Evolutionary conservation across 306 rosid species (phyloP).

Genomic region (Prunus davidiana): DNA sequence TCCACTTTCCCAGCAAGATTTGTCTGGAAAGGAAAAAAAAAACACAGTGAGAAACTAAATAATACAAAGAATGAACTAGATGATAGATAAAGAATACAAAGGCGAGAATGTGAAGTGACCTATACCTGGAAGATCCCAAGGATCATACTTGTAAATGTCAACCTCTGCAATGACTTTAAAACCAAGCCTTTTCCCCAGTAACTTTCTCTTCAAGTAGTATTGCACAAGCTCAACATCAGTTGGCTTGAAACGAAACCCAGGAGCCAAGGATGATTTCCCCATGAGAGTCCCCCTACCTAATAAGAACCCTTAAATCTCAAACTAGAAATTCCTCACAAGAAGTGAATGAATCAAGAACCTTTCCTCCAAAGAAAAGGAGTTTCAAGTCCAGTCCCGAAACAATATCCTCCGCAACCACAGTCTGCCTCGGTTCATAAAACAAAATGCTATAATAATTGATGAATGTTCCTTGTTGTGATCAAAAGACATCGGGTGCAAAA

Average conservation of each 20-base stretch:
- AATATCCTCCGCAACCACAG: conserved; percentile 39
- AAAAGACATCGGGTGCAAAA: conserved; percentile 43
- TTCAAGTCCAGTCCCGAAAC: conserved; percentile 56
- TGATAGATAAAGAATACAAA: background rate
- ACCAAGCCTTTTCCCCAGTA: conserved; percentile 32
- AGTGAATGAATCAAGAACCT: background rate
- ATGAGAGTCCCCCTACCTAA: conserved; percentile 13
- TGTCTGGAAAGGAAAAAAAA: conserved; percentile 29
- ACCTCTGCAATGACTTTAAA: conserved; percentile 47
- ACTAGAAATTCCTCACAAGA: conserved; percentile 8
- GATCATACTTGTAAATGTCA: conserved; percentile 55
- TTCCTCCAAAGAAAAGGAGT: background rate
- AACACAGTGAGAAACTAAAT: background rate
- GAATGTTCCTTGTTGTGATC: conserved; percentile 35
- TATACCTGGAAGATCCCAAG: conserved; percentile 86
- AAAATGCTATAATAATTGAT: conserved; percentile 15
- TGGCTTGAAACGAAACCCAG: conserved; percentile 77
- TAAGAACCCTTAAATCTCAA: background rate
- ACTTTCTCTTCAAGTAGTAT: conserved; percentile 60
- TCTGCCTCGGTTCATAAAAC: conserved; percentile 46
- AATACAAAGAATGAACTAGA: background rate
- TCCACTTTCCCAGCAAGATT: conserved; percentile 36
- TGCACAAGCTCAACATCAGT: conserved; percentile 54
- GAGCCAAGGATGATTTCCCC: conserved; percentile 29
- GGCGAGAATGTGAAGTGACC: background rate